These are phyloP conservation scores for Phytophthora ohioensis DNA, from an alignment of 352 stramenopile species.

Conservation along the genomic window DNA sequence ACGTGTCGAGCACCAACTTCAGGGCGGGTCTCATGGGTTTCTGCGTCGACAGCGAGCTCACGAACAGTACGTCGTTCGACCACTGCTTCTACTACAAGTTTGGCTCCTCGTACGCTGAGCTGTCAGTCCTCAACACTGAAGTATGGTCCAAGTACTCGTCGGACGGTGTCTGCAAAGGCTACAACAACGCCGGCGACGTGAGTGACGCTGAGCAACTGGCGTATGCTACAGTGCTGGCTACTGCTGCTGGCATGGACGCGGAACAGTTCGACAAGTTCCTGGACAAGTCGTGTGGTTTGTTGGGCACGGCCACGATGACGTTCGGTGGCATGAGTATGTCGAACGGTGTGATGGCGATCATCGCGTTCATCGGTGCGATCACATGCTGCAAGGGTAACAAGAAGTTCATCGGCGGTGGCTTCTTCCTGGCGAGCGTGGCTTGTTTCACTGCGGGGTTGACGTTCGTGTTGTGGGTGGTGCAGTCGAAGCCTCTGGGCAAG, in stretches of 20 bases:
- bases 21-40: conserved; percentile 29
- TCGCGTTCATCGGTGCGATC: conserved; percentile 60
- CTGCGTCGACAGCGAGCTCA: conserved; percentile 60
- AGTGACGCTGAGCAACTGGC: conserved; percentile 35
- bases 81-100: conserved; percentile 78
- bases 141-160: conserved; percentile 53
- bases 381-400: conserved; percentile 48
- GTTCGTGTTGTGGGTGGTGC: conserved; percentile 55
- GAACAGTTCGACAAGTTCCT: conserved; percentile 67
- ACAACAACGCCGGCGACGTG: conserved; percentile 39
- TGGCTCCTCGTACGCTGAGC: conserved; percentile 50
- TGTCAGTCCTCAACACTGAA: conserved; percentile 39
- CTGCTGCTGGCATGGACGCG: conserved; percentile 53
- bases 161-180: conserved; percentile 61
- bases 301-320: conserved; percentile 53
- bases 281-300: conserved; percentile 55
- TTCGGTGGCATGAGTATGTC: conserved; percentile 53
- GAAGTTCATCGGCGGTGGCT: conserved; percentile 30
- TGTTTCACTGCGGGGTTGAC: conserved; percentile 23
- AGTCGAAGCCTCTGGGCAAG: conserved; percentile 57
- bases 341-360: conserved; percentile 53
- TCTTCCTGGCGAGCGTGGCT: conserved; percentile 29
- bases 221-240: conserved; percentile 48
- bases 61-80: conserved; percentile 52
- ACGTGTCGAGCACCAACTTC: conserved; percentile 26